A percentile compares a stretch with the other conserved stretches of the same genome.
phyloP scores from a whole-genome alignment of 2,329 filamentous ascomycete genomes.

The Botrytis sinoallii region DNA sequence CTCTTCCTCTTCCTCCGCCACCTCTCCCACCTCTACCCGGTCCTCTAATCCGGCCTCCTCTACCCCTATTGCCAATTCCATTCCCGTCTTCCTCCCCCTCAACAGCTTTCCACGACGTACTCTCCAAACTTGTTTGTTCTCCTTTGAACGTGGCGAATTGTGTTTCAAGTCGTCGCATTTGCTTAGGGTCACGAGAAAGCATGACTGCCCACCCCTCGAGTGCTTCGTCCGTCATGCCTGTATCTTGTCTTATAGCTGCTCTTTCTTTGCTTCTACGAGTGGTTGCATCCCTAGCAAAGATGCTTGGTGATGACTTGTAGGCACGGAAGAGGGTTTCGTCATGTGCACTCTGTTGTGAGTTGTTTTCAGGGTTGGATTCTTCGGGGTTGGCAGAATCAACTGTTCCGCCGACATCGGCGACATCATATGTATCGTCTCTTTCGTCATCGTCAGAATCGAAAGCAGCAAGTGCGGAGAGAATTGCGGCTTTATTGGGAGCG shows the following conservation, averaged over 20 bases:
- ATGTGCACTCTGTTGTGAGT: conserved; percentile 46
- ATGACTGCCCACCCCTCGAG: conserved; percentile 95
- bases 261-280: conserved; percentile 65
- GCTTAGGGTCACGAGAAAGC: conserved; percentile 68
- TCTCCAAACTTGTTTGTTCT: conserved; percentile 59
- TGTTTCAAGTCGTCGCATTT: conserved; percentile 66
- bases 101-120: conserved; percentile 62
- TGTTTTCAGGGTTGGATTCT: conserved; percentile 45
- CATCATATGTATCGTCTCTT: conserved; percentile 93
- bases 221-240: conserved; percentile 87
- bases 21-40: conserved; percentile 46
- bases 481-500: conserved; percentile 76
- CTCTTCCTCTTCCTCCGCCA: conserved; percentile 49
- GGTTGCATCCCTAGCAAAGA: conserved; percentile 69
- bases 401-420: conserved; percentile 84
- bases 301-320: conserved; percentile 60
- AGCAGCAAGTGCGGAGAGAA: conserved; percentile 79
- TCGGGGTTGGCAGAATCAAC: conserved; percentile 66
- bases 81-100: conserved; percentile 48
- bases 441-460: conserved; percentile 97
- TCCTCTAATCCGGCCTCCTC: conserved; percentile 46
- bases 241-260: conserved; percentile 65
- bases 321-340: conserved; percentile 73
- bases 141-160: conserved; percentile 66
- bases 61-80: conserved; percentile 37